Base-by-base conservation (phyloP, 768 basidiomycete genomes). In the Hygrocybe punicea region DNA sequence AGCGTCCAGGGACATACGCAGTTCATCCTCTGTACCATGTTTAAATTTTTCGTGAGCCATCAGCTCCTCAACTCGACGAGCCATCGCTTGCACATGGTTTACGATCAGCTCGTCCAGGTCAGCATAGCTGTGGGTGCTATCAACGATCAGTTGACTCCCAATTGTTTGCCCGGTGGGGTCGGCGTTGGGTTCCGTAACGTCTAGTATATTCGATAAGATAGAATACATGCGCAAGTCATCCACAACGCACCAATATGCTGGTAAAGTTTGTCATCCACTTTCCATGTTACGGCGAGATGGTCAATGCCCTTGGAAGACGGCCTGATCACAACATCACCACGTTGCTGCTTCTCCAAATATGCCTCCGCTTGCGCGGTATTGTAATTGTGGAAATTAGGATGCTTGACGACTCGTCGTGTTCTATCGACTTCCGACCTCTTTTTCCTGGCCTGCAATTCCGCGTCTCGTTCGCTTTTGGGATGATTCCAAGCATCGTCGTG, bases 201-300 rank as follows among this genome's bases (percentile, higher is more conserved):
- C 91, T 93, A 61, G 1, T 25, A 45, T 1, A n/a, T 51, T 47
- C 34, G 19, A 17, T 51, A 5, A 42, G 42, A 57, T 19, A 17
- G 24, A 48, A 19, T 60, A 24, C 58, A 62, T 17, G 19, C 46
- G 36, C 17, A 11, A 17, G 29, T 61, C 54, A 42, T 24, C 53
- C 24, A 39, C 1, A 34, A 65, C 87, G 51, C 66, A 93, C 94
- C 94, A 57, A 99, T 90, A 67, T 99, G 97, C 67, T 98, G 97
- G 71, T 91, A 98, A 24, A 99, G 76, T 58, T 87, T 91, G 57
- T 97, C 89, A 60, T 95, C 96, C 2, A 99, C 94, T 74, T 98
- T 99, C 97, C 97, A 99, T 0, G 97, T 99, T 9, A 99, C 89
- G 44, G 96, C 96, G 36, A 99, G 78, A 73, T 98, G 97, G 64